phyloP scores from a whole-genome alignment of 306 rosid genomes.

The Aeschynomene evenia region DNA sequence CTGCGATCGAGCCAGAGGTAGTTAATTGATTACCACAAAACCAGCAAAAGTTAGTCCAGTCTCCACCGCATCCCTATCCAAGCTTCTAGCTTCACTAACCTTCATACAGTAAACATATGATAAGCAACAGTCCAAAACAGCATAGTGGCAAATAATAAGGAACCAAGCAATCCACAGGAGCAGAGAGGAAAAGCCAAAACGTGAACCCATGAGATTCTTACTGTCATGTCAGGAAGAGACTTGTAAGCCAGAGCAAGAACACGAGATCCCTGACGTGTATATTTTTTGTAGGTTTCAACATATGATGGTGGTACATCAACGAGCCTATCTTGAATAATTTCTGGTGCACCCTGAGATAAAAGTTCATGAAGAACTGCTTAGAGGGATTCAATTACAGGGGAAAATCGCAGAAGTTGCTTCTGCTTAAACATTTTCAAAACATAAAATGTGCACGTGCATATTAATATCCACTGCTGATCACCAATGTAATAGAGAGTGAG shows the following conservation, averaged over 20 bases:
- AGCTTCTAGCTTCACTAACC: slow-evolving; percentile 99
- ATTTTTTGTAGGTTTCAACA: slow-evolving; percentile 82
- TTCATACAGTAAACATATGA: slow-evolving; percentile 44
- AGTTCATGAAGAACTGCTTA: neutral
- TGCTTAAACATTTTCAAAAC: neutral
- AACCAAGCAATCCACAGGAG: slow-evolving; percentile 9
- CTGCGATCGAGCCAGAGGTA: neutral
- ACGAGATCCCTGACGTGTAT: slow-evolving; percentile 97
- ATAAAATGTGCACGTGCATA: neutral
- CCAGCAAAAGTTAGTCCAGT: slow-evolving; percentile 85
- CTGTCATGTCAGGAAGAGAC: slow-evolving; percentile 93
- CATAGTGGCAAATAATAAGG: neutral
- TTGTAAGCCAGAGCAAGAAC: slow-evolving; percentile 97
- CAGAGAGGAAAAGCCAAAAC: neutral
- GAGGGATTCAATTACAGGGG: slow-evolving; percentile 19
- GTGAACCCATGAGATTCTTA: slow-evolving; percentile 44
- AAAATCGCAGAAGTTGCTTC: neutral
- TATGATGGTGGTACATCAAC: slow-evolving; percentile 69
- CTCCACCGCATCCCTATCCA: slow-evolving; percentile 97
- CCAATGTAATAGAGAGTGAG: neutral
- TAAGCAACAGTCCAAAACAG: slow-evolving; percentile 26
- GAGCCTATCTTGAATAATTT: slow-evolving; percentile 91
- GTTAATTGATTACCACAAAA: slow-evolving; percentile 71
- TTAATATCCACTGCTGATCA: neutral
- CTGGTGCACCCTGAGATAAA: slow-evolving; percentile 93